Percentiles rank a stretch among this genome's conserved stretches.
Evolutionary conservation across 768 basidiomycete species (phyloP).

Genomic region (Pleurotus pulmonarius): DNA sequence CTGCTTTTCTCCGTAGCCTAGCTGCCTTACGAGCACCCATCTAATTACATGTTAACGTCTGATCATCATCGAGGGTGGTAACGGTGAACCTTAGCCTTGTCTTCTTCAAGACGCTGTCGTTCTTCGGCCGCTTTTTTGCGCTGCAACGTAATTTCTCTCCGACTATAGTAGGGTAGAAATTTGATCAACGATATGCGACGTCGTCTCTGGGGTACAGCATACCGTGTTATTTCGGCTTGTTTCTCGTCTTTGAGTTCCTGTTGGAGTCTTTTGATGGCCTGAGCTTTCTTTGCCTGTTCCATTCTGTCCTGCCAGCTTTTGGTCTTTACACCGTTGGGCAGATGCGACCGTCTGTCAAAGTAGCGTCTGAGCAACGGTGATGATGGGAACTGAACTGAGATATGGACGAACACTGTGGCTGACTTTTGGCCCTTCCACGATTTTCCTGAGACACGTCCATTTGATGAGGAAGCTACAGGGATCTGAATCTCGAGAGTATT

Average conservation of each 20-base stretch:
- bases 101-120: conserved; percentile 61
- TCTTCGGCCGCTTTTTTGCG: conserved; percentile 75
- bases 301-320: conserved; percentile 68
- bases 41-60: conserved; percentile 19
- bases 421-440: conserved; percentile 55
- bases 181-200: not conserved
- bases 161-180: conserved; percentile 32
- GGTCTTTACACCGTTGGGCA: conserved; percentile 61
- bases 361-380: not conserved
- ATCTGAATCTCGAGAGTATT: conserved; percentile 16
- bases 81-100: conserved; percentile 51
- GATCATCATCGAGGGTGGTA: not conserved
- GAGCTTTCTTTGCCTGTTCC: conserved; percentile 59
- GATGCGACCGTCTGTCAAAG: conserved; percentile 57
- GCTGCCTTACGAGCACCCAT: conserved; percentile 81
- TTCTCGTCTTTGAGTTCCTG: conserved; percentile 76
- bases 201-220: conserved; percentile 7
- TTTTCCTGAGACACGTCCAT: conserved; percentile 69
- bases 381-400: conserved; percentile 9
- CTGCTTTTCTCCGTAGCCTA: conserved; percentile 66
- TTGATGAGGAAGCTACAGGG: conserved; percentile 51
- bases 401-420: conserved; percentile 42
- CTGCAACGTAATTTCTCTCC: conserved; percentile 63
- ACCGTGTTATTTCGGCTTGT: conserved; percentile 62
- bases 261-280: conserved; percentile 72